Percentiles rank a stretch among this genome's conserved stretches.
Evolutionary conservation across 768 basidiomycete genomes (phyloP).

Genomic region (Strobilomyces echinocephalus): DNA sequence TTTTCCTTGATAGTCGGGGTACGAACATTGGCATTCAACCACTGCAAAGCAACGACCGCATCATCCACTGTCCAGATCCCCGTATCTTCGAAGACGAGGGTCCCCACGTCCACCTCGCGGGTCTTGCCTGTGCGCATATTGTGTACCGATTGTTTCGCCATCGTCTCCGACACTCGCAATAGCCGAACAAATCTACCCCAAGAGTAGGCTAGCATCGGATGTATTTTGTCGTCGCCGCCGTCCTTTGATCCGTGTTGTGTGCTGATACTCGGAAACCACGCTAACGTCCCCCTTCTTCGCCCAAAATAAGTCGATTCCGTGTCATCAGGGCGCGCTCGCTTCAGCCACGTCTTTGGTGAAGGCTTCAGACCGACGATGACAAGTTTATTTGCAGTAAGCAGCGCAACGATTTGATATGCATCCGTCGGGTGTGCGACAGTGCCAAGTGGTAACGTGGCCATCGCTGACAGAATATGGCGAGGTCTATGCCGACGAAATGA

Average conservation of each 20-base stretch:
- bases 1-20: constrained; percentile 20
- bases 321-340: constrained; percentile 54
- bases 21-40: constrained; percentile 87
- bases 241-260: constrained; percentile 23
- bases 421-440: constrained; percentile 72
- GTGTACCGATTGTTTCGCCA: constrained; percentile 43
- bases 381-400: constrained; percentile 86
- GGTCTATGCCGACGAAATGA: constrained; percentile 42
- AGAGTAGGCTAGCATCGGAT: constrained; percentile 74
- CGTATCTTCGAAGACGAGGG: constrained; percentile 57
- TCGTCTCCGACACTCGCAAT: constrained; percentile 60
- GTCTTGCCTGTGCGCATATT: constrained; percentile 59
- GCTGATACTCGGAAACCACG: constrained; percentile 75
- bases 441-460: constrained; percentile 80
- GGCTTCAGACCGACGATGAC: constrained; percentile 93
- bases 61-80: constrained; percentile 58
- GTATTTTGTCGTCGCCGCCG: constrained; percentile 24
- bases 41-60: constrained; percentile 70
- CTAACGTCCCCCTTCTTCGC: constrained; percentile 58
- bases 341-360: constrained; percentile 88
- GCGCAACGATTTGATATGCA: constrained; percentile 69
- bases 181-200: constrained; percentile 74
- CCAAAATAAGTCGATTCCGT: constrained; percentile 39
- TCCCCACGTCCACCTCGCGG: constrained; percentile 56
- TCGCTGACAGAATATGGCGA: constrained; percentile 69